Base-by-base conservation (phyloP, 176 grass and related monocot genomes). In the barley (Hordeum vulgare) region DNA sequence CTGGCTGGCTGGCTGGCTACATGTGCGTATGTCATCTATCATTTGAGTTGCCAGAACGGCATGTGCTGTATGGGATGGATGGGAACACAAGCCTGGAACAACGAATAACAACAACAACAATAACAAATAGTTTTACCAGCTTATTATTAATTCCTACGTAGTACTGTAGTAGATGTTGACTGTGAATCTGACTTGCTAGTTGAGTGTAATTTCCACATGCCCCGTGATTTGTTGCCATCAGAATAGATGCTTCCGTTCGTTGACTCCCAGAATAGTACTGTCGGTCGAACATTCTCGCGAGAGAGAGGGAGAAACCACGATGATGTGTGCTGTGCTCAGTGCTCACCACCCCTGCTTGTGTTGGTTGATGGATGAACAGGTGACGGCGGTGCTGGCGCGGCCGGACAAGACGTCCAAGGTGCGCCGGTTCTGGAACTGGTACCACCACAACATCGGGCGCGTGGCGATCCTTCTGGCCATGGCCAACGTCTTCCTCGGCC, bases 341-440 rank as follows among this genome's bases (percentile, higher is more conserved):
- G n/a, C n/a, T n/a, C n/a, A n/a, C n/a, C n/a, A n/a, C n/a, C 0
- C 21, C 2, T 51, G 47, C 47, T 51, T 1, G 18, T 21, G 9
- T 9, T 41, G 42, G n/a, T 18, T 76, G 47, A 18, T 8, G 2
- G 27, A 42, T 17, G 11, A 23, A 13, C 51, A 97, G 96, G 85
- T 98, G 64, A 33, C 69, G 81, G 92, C 92, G 44, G 23, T 98
- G 60, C 82, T 98, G 26, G 90, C 89, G 39, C 75, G 95, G 69
- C 95, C 95, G 23, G 75, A 88, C 42, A 93, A 93, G 86, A 64
- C 82, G 56, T 91, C 95, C 12, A 98, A 98, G 84, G 84, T 89
- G 40, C 85, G 95, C 6, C 90, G 90, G 82, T 95, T 88, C 84
- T 98, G 95, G 95, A 98, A 98, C 81, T 98, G 90, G 92, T 93